These are phyloP conservation scores for Ustilago sp. DNA, from an alignment of 1,284 basidiomycete genomes.

Conservation along the genomic window DNA sequence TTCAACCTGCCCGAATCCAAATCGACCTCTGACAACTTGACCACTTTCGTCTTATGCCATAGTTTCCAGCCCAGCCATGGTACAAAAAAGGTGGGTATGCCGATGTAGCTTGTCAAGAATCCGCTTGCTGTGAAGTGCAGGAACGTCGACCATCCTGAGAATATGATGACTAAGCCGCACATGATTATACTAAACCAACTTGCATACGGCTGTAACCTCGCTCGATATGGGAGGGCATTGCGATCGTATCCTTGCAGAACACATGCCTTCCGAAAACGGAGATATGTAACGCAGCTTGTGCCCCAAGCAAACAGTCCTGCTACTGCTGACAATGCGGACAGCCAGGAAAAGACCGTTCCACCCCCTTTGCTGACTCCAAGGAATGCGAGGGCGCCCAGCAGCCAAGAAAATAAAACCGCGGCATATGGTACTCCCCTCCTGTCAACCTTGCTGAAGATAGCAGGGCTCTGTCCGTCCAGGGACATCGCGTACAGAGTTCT, in stretches of 20 bases:
- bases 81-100: conserved; percentile 79
- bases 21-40: conserved; percentile 59
- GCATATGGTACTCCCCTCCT: conserved; percentile 81
- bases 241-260: conserved; percentile 76
- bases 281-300: conserved; percentile 80
- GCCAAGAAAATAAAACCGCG: conserved; percentile 77
- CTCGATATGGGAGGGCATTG: conserved; percentile 72
- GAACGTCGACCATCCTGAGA: conserved; percentile 71
- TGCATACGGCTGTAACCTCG: conserved; percentile 68
- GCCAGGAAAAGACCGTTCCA: conserved; percentile 75
- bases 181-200: conserved; percentile 54
- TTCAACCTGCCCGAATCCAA: conserved; percentile 74
- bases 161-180: conserved; percentile 58
- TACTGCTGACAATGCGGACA: conserved; percentile 76
- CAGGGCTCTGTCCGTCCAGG: conserved; percentile 79
- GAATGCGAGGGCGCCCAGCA: conserved; percentile 79
- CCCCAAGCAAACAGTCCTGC: conserved; percentile 84
- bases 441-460: conserved; percentile 77
- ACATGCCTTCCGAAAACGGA: conserved; percentile 79
- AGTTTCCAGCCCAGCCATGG: conserved; percentile 77
- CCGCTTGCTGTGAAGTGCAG: conserved; percentile 72
- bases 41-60: conserved; percentile 72
- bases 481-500: conserved; percentile 82
- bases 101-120: conserved; percentile 83
- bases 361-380: conserved; percentile 70